These are phyloP conservation scores for Xylaria sp. DNA, from an alignment of 2,329 filamentous ascomycete genomes.

Conservation along the genomic window DNA sequence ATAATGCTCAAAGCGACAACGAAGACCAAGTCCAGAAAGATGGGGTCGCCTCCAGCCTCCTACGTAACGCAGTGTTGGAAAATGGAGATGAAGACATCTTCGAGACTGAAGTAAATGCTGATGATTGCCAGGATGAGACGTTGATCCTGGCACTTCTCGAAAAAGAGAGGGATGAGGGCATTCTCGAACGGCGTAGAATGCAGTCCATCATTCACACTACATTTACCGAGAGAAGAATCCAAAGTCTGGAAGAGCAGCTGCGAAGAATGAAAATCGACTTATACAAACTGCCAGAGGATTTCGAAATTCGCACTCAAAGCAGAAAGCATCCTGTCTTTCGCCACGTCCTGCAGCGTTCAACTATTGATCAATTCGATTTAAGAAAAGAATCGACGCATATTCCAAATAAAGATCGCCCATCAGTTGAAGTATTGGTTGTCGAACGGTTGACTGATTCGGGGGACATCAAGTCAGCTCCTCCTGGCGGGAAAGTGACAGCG, in stretches of 20 bases:
- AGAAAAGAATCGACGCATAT: slow-evolving; percentile 1
- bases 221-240: slow-evolving; percentile 21
- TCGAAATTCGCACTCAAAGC: neutral
- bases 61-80: slow-evolving; percentile 11
- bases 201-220: slow-evolving; percentile 22
- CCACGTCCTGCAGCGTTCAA: slow-evolving; percentile 17
- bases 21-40: neutral
- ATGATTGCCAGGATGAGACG: neutral
- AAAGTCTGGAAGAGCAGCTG: slow-evolving; percentile 18
- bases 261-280: slow-evolving; percentile 15
- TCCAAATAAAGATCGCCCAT: slow-evolving; percentile 8
- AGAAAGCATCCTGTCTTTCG: neutral
- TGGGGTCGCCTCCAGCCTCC: neutral
- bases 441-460: slow-evolving; percentile 6
- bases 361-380: slow-evolving; percentile 8
- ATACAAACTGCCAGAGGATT: slow-evolving; percentile 22
- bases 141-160: neutral
- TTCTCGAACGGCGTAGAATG: slow-evolving; percentile 2
- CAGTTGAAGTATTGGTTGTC: slow-evolving; percentile 15
- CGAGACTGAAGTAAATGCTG: neutral
- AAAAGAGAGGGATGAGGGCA: neutral
- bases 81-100: slow-evolving; percentile 25
- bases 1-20: neutral
- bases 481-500: neutral
- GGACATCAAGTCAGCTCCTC: neutral